A percentile compares a stretch with the other conserved stretches of the same genome.
Conservation (phyloP, 768 basidiomycete species). For the Nidularia sp. region DNA sequence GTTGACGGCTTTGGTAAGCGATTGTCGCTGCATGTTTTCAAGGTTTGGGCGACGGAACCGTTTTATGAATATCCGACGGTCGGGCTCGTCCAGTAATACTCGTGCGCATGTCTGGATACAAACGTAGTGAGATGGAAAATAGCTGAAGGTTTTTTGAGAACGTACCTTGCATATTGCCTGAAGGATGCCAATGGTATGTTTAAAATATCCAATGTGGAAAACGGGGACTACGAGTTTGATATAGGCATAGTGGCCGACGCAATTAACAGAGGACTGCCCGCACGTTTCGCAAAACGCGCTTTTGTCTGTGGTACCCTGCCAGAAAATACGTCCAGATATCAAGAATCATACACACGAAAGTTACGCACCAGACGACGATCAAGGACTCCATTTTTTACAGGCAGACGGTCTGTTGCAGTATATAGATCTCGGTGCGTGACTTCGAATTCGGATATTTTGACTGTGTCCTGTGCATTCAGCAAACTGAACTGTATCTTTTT, state of each 20-base stretch:
- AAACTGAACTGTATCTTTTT: conserved; percentile 96
- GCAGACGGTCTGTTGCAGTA: conserved; percentile 74
- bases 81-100: conserved; percentile 83
- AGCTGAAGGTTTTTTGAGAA: background rate
- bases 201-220: conserved; percentile 98
- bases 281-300: conserved; percentile 92
- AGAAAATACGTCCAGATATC: background rate
- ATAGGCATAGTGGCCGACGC: conserved; percentile 98
- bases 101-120: conserved; percentile 81
- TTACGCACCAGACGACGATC: conserved; percentile 80
- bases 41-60: conserved; percentile 88
- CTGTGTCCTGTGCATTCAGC: conserved; percentile 91
- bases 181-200: conserved; percentile 88
- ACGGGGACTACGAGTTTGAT: conserved; percentile 96
- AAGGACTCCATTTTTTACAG: conserved; percentile 88
- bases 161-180: conserved; percentile 96
- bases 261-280: conserved; percentile 85
- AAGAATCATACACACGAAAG: background rate
- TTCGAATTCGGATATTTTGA: conserved; percentile 94
- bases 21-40: conserved; percentile 88
- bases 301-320: conserved; percentile 93
- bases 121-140: conserved; percentile 4
- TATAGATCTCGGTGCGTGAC: conserved; percentile 92
- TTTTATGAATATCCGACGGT: conserved; percentile 79
- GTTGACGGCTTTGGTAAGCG: conserved; percentile 82